A percentile compares a stretch with the other conserved stretches of the same genome.
These are phyloP conservation scores for Alnus glutinosa DNA, from an alignment of 306 rosid genomes.

Conservation along the genomic window DNA sequence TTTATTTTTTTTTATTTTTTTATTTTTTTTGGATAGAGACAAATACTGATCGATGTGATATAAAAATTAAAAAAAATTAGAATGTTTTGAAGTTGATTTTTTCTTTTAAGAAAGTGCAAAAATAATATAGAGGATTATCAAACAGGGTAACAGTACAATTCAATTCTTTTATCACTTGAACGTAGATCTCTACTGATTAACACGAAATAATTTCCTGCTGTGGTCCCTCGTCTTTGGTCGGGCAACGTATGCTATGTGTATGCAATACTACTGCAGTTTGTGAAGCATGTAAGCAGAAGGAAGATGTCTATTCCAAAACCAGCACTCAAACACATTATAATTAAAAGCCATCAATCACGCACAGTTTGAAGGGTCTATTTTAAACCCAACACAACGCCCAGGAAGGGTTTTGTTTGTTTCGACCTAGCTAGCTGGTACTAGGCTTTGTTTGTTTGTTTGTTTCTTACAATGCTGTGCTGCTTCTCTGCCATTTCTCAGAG, in stretches of 20 bases:
- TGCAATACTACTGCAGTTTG: constrained; percentile 2
- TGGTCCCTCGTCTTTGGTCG: constrained; percentile 1
- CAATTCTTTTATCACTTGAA: too few species aligned
- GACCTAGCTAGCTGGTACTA: constrained; percentile 27
- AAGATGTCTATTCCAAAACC: constrained; percentile 49
- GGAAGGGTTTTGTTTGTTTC: constrained; percentile 42
- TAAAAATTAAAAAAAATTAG: too few species aligned
- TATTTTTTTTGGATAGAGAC: too few species aligned
- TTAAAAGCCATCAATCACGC: background rate
- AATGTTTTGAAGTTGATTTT: too few species aligned
- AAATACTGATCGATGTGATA: too few species aligned
- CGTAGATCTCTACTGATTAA: too few species aligned
- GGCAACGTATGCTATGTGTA: background rate
- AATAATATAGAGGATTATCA: too few species aligned
- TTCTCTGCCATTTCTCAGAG: constrained; percentile 18
- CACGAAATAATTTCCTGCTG: background rate
- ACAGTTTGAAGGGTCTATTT: constrained; percentile 58
- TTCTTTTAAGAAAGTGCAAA: too few species aligned
- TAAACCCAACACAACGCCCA: constrained; percentile 34
- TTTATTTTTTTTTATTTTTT: too few species aligned
- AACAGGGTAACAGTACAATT: too few species aligned
- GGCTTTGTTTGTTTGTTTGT: constrained; percentile 35
- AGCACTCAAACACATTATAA: constrained; percentile 32
- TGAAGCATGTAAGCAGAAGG: constrained; percentile 6
- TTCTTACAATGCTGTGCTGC: constrained; percentile 12